Base-by-base conservation (phyloP, 2,329 filamentous ascomycete genomes). In the Trichoderma sp. region DNA sequence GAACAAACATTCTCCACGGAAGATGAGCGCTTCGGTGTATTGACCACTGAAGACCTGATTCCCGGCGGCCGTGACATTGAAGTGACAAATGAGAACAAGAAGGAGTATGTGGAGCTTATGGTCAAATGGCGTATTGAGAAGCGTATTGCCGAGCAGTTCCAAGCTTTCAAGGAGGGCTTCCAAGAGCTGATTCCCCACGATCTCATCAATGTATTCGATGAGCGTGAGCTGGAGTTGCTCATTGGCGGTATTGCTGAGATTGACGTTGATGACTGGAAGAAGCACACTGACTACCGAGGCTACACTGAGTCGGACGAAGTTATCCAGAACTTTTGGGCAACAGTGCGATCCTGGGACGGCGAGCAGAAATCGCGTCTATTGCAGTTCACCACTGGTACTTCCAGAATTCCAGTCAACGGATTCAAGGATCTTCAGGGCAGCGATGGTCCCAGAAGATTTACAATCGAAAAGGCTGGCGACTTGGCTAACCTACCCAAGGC, bases 221-320 rank as follows among this genome's bases (percentile, higher is more conserved):
- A 99, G 85, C 92, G 96, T 76, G 96, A 99, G 81, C 86, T 99
- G 59, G 96, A 99, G 82, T 83, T 99, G 74, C 87, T 99, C 74
- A 98, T 99, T 77, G 96, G 96, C 73, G 96, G 96, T 86, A 99
- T 99, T 75, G 96, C 96, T n/a, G 96, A 99, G 82, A 99, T 99
- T 74, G 96, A 99, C 77, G 95, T 99, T 19, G 96, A 99, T 71
- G 96, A 99, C 82, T 99, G 96, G 96, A 98, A 99, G 91, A 99
- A 99, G 86, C 96, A 99, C 83, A 99, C 96, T 58, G 96, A 99
- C 78, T 99, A 99, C 82, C 92, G 96, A 75, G 96, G 96, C 67
- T 99, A 99, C 86, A 97, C 96, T 11, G 96, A 99, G 82, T 94
- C 91, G 69, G 96, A 99, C 76, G 93, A 97, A 77, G 96, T 99